Evolutionary conservation across 2,329 filamentous ascomycete genomes (phyloP).

Genomic region (Ceratocystis eucalypticola): DNA sequence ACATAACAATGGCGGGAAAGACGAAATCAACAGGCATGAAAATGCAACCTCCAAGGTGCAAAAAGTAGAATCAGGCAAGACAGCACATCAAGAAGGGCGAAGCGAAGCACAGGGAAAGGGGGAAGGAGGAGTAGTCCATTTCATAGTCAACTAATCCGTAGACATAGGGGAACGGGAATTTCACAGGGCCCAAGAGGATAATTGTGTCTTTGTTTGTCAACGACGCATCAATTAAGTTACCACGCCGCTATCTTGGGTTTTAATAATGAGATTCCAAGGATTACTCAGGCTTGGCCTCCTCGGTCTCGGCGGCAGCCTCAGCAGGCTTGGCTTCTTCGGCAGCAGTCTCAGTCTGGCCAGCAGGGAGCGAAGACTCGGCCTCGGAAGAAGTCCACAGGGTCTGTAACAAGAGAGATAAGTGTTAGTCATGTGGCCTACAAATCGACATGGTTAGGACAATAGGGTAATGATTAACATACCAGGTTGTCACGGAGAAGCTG

Average conservation of each 20-base stretch:
- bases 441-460: neutral
- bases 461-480: constrained; percentile 37
- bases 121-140: neutral
- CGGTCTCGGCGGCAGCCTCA: constrained; percentile 37
- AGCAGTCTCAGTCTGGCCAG: constrained; percentile 36
- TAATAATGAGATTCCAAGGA: constrained; percentile 31
- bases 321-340: constrained; percentile 36
- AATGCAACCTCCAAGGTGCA: neutral
- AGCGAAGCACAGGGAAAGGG: neutral
- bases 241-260: constrained; percentile 27
- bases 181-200: neutral
- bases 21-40: constrained; percentile 19
- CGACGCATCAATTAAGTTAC: constrained; percentile 22
- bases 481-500: constrained; percentile 95
- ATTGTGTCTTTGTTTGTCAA: constrained; percentile 2
- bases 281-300: constrained; percentile 61
- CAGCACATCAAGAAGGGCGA: neutral
- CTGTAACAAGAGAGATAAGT: constrained; percentile 32
- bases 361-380: constrained; percentile 61
- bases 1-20: constrained; percentile 1
- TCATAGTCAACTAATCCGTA: constrained; percentile 13
- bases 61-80: neutral
- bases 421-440: constrained; percentile 24
- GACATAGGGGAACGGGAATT: constrained; percentile 18
- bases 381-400: constrained; percentile 99